A percentile compares a stretch with the other conserved stretches of the same genome.
Evolutionary conservation across 345 rosid genomes (phyloP).

Genomic region (Eucalyptus regnans): DNA sequence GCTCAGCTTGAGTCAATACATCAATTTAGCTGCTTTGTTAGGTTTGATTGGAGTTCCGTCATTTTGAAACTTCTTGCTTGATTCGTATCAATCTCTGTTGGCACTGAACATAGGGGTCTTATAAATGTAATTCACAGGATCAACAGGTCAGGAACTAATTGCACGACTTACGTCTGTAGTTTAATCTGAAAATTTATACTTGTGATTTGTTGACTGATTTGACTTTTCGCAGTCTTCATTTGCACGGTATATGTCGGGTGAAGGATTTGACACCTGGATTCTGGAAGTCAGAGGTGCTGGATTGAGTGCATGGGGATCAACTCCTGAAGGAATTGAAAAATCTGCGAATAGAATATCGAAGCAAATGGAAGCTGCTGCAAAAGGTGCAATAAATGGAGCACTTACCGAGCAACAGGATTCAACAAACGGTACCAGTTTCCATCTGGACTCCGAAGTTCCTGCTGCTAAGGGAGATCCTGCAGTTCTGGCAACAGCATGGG

Average conservation of each 20-base stretch:
- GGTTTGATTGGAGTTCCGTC: not conserved
- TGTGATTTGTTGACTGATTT: not conserved
- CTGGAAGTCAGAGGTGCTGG: conserved; percentile 98
- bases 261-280: conserved; percentile 97
- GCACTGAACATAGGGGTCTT: not conserved
- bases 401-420: conserved; percentile 9
- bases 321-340: conserved; percentile 41
- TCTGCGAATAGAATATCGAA: conserved; percentile 31
- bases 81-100: not conserved
- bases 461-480: conserved; percentile 22
- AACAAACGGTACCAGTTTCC: conserved; percentile 4
- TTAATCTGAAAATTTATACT: not conserved
- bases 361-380: conserved; percentile 52
- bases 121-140: not conserved
- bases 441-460: conserved; percentile 18
- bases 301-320: conserved; percentile 51
- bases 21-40: not conserved
- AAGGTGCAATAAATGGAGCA: conserved; percentile 24
- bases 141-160: not conserved
- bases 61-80: not conserved
- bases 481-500: conserved; percentile 45
- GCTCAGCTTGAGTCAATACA: not conserved
- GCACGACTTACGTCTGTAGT: not conserved
- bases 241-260: conserved; percentile 72
- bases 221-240: conserved; percentile 55